A percentile compares a stretch with the other conserved stretches of the same genome.
phyloP scores from a whole-genome alignment of 2,329 filamentous ascomycete genomes.

The Colletotrichum karsti region DNA sequence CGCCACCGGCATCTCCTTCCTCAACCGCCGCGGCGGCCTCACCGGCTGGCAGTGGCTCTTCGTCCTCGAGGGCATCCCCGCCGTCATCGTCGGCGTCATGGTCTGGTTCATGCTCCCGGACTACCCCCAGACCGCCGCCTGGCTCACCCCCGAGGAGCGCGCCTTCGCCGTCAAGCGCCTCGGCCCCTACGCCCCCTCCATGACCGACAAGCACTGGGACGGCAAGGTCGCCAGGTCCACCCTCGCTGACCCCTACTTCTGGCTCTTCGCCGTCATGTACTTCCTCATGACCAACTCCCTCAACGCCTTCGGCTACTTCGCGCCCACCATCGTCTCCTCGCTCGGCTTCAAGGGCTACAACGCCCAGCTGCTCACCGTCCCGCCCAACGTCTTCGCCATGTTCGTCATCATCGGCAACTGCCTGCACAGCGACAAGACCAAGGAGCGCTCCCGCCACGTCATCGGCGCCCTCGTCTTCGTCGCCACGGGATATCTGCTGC shows the following conservation, averaged over 20 bases:
- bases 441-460: slow-evolving; percentile 40
- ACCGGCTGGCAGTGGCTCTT: slow-evolving; percentile 72
- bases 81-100: slow-evolving; percentile 40
- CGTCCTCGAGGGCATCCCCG: slow-evolving; percentile 55
- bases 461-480: slow-evolving; percentile 39
- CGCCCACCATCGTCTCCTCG: slow-evolving; percentile 43
- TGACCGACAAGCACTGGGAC: slow-evolving; percentile 44
- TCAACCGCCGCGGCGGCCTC: slow-evolving; percentile 55
- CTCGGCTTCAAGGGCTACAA: slow-evolving; percentile 42
- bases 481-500: slow-evolving; percentile 37
- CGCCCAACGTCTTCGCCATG: slow-evolving; percentile 45
- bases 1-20: slow-evolving; percentile 57
- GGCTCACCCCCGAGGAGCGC: slow-evolving; percentile 42
- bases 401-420: slow-evolving; percentile 42
- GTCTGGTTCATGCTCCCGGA: slow-evolving; percentile 42
- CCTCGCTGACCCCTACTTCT: slow-evolving; percentile 42
- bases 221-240: slow-evolving; percentile 40
- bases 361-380: slow-evolving; percentile 46
- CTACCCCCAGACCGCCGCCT: slow-evolving; percentile 42
- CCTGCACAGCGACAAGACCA: slow-evolving; percentile 40
- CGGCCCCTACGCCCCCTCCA: slow-evolving; percentile 41
- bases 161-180: slow-evolving; percentile 44
- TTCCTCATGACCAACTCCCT: slow-evolving; percentile 44
- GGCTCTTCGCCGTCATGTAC: slow-evolving; percentile 41
- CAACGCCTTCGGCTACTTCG: slow-evolving; percentile 45